Evolutionary conservation across 768 basidiomycete genomes (phyloP).

Genomic region (Podaxis pistillaris): DNA sequence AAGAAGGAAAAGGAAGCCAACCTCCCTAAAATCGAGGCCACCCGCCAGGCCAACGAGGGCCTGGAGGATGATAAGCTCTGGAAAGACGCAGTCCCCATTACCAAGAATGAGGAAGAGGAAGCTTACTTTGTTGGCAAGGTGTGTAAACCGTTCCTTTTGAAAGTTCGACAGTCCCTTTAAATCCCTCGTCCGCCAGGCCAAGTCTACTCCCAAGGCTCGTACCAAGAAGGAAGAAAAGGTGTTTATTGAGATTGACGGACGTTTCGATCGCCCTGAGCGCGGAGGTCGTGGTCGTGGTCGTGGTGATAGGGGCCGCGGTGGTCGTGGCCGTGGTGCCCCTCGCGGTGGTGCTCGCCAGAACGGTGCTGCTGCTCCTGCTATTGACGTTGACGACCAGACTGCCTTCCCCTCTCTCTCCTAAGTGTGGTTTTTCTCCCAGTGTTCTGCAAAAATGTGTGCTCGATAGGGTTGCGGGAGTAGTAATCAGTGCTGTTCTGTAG

Average conservation of each 20-base stretch:
- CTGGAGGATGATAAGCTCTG: constrained; percentile 58
- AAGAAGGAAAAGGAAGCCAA: constrained; percentile 59
- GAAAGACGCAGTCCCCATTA: constrained; percentile 67
- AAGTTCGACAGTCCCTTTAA: not conserved
- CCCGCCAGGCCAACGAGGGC: constrained; percentile 81
- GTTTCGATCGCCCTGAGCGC: constrained; percentile 80
- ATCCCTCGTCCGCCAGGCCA: constrained; percentile 43
- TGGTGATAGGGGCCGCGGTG: constrained; percentile 46
- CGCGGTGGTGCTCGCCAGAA: constrained; percentile 47
- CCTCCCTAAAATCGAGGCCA: constrained; percentile 76
- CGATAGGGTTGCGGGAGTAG: constrained; percentile 6
- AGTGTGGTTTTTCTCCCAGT: constrained; percentile 14
- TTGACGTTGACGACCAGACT: constrained; percentile 79
- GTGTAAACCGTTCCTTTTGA: constrained; percentile 19
- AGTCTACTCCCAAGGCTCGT: constrained; percentile 60
- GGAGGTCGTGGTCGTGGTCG: constrained; percentile 53
- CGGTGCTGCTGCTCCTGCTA: constrained; percentile 32
- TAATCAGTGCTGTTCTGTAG: constrained; percentile 1
- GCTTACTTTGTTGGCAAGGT: constrained; percentile 93
- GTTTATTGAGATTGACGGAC: constrained; percentile 88
- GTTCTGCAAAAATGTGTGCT: constrained; percentile 4
- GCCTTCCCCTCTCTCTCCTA: constrained; percentile 89
- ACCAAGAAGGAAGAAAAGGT: constrained; percentile 89
- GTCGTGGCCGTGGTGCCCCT: constrained; percentile 43
- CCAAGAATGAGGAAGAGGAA: constrained; percentile 69